phyloP scores from a whole-genome alignment of 2,329 filamentous ascomycete genomes.

The Fusarium paranaense region DNA sequence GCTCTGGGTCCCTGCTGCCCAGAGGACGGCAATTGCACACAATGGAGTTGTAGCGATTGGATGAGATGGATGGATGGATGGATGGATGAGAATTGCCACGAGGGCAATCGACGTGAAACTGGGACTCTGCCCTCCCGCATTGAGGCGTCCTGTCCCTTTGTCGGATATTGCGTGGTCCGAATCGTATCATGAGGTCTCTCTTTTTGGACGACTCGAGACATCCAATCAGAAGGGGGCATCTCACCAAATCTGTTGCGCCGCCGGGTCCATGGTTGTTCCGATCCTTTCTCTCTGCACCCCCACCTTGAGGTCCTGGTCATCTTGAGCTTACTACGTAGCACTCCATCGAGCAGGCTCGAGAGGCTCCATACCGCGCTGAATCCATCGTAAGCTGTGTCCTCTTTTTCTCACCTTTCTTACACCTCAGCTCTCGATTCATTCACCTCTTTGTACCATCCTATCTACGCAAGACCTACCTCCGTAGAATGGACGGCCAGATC shows the following conservation, averaged over 20 bases:
- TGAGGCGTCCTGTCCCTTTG: background rate
- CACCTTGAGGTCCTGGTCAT: background rate
- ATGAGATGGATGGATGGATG: background rate
- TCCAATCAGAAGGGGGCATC: conserved; percentile 20
- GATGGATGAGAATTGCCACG: conserved; percentile 3
- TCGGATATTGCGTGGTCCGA: conserved; percentile 30
- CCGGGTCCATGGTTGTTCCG: conserved; percentile 31
- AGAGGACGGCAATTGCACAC: conserved; percentile 3
- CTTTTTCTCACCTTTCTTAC: conserved; percentile 8
- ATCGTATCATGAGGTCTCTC: conserved; percentile 38
- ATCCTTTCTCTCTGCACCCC: background rate
- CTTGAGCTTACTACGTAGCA: background rate
- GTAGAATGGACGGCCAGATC: conserved; percentile 66
- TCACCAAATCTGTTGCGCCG: conserved; percentile 23
- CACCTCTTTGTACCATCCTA: background rate
- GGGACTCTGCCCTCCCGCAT: background rate
- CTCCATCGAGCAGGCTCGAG: background rate
- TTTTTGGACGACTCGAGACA: conserved; percentile 5
- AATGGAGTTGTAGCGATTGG: conserved; percentile 13
- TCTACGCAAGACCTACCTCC: background rate
- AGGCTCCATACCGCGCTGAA: background rate
- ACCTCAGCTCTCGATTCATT: background rate
- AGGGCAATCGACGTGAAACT: background rate
- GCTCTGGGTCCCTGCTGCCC: conserved; percentile 1
- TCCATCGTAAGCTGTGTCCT: conserved; percentile 36